Evolutionary conservation across 2,329 filamentous ascomycete genomes (phyloP), one percentile per base, ranked within the genome.

Genomic region (Fusarium sp.): DNA sequence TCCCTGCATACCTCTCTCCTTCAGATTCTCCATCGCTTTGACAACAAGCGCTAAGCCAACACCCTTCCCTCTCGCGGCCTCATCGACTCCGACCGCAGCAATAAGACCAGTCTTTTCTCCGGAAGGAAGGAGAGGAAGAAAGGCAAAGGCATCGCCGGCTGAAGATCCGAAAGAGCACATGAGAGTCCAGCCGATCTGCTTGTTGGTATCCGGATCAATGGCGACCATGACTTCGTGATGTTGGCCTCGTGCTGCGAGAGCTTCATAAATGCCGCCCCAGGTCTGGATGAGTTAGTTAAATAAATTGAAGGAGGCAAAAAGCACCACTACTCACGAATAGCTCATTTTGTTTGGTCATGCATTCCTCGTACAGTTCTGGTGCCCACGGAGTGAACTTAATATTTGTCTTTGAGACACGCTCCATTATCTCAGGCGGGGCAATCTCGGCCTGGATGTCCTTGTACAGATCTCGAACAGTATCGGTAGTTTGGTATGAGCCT

Each of bases 161-260:
- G 69, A 39, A 0, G 71, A 31, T 0, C 51, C 51, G 8, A 49
- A 59, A 2, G 74, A 76, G 44, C 69, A 76, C 74, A 77, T 78
- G 1, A 77, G 55, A 0, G 76, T 76, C 76, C 76, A 77, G 19
- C 76, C 76, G 12, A 77, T 66, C 25, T 77, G 76, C 16, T 63
- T 64, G 3, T 77, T 75, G 2, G 71, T 77, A 1, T 77, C 73
- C 0, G 76, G 66, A 4, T 77, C 73, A 4, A 77, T 72, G 8
- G 76, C 76, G 5, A 78, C 76, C 49, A 77, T 42, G 0, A 69
- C 72, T 60, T 77, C 63, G 3, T 74, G 54, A 5, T 76, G 63
- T 19, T 77, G 71, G 3, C 54, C 52, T 2, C 56, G 60, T 3
- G 57, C 57, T 14, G 76, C 76, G 12, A 77, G 44, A 9, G 41